Evolutionary conservation across 495 filamentous ascomycete genomes (phyloP), one percentile per base, ranked within the genome.

Genomic region (Saxophila tyrrhenica): DNA sequence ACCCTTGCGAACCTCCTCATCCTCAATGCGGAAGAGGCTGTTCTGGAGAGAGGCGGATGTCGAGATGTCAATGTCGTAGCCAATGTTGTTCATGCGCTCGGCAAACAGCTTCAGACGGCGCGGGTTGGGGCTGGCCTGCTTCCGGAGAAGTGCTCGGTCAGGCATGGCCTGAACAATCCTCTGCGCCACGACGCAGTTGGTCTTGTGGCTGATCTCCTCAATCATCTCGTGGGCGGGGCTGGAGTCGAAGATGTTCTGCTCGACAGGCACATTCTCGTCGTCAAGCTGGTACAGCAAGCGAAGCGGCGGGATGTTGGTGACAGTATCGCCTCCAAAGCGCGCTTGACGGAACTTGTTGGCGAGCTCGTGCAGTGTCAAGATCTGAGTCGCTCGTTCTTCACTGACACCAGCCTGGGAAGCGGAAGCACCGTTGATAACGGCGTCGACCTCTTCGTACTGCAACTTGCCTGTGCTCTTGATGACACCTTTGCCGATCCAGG

Each of bases 221-320:
- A 96, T 87, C 39, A 97, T 76, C 69, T 97, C 94, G 55, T 89
- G 91, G 15, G 91, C 86, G 15, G 83, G 77, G 21, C 86, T 87
- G 20, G 86, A 88, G 65, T 95, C 84, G 64, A 97, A 97, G 52
- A 98, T 87, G 72, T 97, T 98, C 63, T 87, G 80, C 70, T 92
- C 89, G 22, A 96, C 87, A 0, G 91, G 92, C 35, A 96, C 87
- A 66, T 96, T 96, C 74, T 98, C 92, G 60, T 98, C 92, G 62
- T 98, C 94, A n/a, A 96, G 79, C 67, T 92, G 86, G 65, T 95
- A 85, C 39, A 97, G 72, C 32, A 98, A 78, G 42, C 92, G 85
- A 48, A 97, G 79, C 45, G 90, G 81, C 19, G 90, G 85, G 56
- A 94, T 85, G 9, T 84, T 78, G 29, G 83, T 78, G 19, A 57